Percentiles rank a stretch among this genome's conserved stretches.
Conservation (phyloP, 225 moss, liverwort and hornwort genomes). For the Polytrichum commune region DNA sequence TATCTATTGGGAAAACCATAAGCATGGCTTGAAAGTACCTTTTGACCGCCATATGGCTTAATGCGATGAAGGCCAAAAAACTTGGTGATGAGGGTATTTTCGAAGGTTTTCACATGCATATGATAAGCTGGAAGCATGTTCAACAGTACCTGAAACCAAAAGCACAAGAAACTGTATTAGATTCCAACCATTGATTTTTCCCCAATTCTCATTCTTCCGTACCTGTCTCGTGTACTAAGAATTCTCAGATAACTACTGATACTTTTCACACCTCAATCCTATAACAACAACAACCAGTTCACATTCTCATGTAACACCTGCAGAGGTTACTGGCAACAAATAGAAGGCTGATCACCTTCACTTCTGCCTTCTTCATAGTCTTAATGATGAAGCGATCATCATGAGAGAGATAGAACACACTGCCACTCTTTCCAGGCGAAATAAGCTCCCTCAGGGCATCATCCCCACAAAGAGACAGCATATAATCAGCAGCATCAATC, state of each 20-base stretch:
- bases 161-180: constrained; percentile 12
- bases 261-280: neutral
- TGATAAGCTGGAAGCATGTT: constrained; percentile 89
- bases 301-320: neutral
- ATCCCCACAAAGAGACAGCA: constrained; percentile 97
- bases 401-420: constrained; percentile 97
- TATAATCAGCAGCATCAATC: constrained; percentile 99
- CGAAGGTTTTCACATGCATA: constrained; percentile 84
- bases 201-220: too few relatives aligned
- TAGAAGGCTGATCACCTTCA: constrained; percentile 53
- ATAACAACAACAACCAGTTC: neutral
- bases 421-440: constrained; percentile 97
- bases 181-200: neutral
- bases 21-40: constrained; percentile 37
- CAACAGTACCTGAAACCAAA: constrained; percentile 68
- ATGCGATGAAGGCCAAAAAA: constrained; percentile 99
- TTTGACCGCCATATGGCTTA: constrained; percentile 91
- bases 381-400: constrained; percentile 99
- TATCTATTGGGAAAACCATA: too few relatives aligned
- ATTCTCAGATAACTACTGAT: too few relatives aligned
- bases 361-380: constrained; percentile 99
- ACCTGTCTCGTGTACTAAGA: too few relatives aligned
- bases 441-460: constrained; percentile 97
- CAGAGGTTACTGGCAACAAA: neutral
- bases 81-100: constrained; percentile 99